Percentiles rank a stretch among this genome's conserved stretches.
phyloP scores from a whole-genome alignment of 805 yeast genomes.

The Pichia kluyveri region DNA sequence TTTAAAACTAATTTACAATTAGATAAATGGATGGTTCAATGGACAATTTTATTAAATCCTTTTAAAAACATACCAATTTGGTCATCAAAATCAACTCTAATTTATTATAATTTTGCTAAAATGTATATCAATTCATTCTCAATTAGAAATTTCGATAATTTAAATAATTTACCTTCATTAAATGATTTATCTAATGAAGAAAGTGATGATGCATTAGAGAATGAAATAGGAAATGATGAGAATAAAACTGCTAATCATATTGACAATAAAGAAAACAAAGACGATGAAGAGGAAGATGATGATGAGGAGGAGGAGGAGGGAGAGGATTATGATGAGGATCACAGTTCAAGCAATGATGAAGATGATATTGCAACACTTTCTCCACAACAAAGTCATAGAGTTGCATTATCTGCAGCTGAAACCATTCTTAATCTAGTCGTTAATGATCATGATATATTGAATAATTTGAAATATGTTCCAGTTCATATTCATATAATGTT shows the following conservation, averaged over 20 bases:
- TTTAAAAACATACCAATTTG: slow-evolving; percentile 42
- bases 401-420: slow-evolving; percentile 56
- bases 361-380: slow-evolving; percentile 10
- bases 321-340: slow-evolving; percentile 12
- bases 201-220: slow-evolving; percentile 8
- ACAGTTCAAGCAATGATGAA: slow-evolving; percentile 1
- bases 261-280: slow-evolving; percentile 1
- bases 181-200: slow-evolving; percentile 14
- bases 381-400: too few species aligned
- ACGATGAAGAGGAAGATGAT: slow-evolving; percentile 13
- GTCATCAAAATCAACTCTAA: slow-evolving; percentile 62
- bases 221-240: too few species aligned
- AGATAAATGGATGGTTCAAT: slow-evolving; percentile 74
- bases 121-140: slow-evolving; percentile 57
- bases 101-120: slow-evolving; percentile 66
- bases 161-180: slow-evolving; percentile 23
- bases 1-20: slow-evolving; percentile 57
- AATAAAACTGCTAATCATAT: too few species aligned
- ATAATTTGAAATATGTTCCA: slow-evolving; percentile 54
- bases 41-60: slow-evolving; percentile 64
- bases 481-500: slow-evolving; percentile 67
- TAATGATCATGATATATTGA: slow-evolving; percentile 48
- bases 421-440: slow-evolving; percentile 51
- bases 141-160: slow-evolving; percentile 34
- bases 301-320: too few species aligned